phyloP scores from a whole-genome alignment of 2,329 filamentous ascomycete species.

The Curvularia spicifera region DNA sequence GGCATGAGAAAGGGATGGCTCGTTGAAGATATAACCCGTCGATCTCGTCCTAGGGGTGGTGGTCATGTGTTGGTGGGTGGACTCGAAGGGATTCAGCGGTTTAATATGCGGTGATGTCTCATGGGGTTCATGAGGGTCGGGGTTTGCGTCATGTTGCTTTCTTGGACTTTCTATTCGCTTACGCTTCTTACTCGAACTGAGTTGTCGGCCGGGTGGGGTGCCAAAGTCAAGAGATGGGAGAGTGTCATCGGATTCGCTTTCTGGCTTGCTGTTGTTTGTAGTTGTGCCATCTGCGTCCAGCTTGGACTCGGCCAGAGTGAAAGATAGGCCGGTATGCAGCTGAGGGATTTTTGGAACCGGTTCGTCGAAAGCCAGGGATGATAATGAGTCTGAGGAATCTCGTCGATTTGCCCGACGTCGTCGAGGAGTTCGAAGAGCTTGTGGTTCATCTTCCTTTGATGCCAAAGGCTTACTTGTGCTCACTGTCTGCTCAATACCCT shows the following conservation, averaged over 20 bases:
- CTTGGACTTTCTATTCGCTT: conserved; percentile 31
- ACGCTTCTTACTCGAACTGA: conserved; percentile 32
- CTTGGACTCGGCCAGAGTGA: conserved; percentile 31
- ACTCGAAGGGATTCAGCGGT: neutral
- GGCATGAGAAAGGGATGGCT: conserved; percentile 5
- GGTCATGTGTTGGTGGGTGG: neutral
- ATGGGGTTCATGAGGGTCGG: neutral
- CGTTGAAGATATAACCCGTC: neutral
- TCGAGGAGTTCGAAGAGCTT: conserved; percentile 9
- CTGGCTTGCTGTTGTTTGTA: conserved; percentile 2
- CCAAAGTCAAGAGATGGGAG: conserved; percentile 30
- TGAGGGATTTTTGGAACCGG: conserved; percentile 16
- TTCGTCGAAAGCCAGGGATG: conserved; percentile 34
- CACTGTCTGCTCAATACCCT: conserved; percentile 5
- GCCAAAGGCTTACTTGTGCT: neutral
- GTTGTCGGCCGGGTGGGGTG: conserved; percentile 7
- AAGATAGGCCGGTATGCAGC: conserved; percentile 28
- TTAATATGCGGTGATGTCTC: neutral
- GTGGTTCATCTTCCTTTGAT: neutral
- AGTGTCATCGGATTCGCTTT: conserved; percentile 20
- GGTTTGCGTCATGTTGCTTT: neutral
- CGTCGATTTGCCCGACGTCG: neutral
- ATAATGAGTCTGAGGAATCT: conserved; percentile 16
- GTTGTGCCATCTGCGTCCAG: conserved; percentile 15
- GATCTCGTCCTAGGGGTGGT: neutral